phyloP scores from a whole-genome alignment of 306 rosid species.

The Sicyos baderoa region DNA sequence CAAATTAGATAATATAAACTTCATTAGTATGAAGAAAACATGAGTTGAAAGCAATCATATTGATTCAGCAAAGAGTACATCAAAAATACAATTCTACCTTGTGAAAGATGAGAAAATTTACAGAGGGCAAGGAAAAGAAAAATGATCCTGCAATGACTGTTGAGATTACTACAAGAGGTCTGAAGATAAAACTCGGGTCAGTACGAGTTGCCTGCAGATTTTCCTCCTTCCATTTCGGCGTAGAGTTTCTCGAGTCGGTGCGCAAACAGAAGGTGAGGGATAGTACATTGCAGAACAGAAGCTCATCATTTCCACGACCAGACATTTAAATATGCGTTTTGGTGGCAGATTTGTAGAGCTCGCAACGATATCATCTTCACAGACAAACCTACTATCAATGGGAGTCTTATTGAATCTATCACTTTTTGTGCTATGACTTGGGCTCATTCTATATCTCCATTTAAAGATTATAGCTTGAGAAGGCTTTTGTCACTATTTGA shows the following conservation, averaged over 20 bases:
- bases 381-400: too few relatives aligned
- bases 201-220: neutral
- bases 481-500: too few relatives aligned
- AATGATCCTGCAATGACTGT: neutral
- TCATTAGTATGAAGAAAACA: constrained; percentile 3
- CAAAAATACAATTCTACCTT: neutral
- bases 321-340: too few relatives aligned
- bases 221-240: neutral
- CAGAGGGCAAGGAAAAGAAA: neutral
- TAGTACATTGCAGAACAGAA: neutral
- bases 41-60: neutral
- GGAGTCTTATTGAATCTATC: too few relatives aligned
- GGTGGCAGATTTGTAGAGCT: too few relatives aligned
- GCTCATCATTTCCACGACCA: neutral
- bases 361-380: too few relatives aligned
- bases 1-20: neutral
- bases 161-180: neutral
- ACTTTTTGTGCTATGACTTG: too few relatives aligned
- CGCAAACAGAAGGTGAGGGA: neutral
- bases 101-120: neutral
- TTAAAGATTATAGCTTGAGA: too few relatives aligned
- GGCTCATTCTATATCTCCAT: too few relatives aligned
- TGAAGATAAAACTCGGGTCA: neutral
- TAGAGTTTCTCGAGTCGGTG: neutral
- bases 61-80: neutral